These are phyloP conservation scores for Moesziomyces parantarcticus DNA, from an alignment of 1,284 basidiomycete genomes.

Conservation along the genomic window DNA sequence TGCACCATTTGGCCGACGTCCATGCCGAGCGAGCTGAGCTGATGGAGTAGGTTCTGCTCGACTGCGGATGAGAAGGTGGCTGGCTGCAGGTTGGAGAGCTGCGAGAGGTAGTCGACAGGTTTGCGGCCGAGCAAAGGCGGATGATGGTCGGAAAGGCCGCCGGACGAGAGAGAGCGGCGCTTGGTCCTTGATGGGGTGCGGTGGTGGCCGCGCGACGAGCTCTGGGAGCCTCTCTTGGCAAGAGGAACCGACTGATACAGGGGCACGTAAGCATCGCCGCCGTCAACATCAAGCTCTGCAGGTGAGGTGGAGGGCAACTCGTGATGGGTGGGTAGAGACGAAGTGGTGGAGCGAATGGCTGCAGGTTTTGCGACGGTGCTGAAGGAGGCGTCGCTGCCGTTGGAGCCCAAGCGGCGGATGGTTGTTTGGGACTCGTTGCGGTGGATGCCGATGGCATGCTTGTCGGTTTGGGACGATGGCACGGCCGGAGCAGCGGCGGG, in stretches of 20 bases:
- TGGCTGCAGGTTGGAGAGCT: constrained; percentile 78
- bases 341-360: constrained; percentile 26
- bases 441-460: constrained; percentile 51
- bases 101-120: constrained; percentile 74
- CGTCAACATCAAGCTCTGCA: constrained; percentile 3
- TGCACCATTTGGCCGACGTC: constrained; percentile 95
- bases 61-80: constrained; percentile 82
- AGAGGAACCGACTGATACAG: constrained; percentile 37
- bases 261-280: constrained; percentile 17
- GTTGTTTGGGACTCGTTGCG: constrained; percentile 70
- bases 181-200: constrained; percentile 94
- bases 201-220: constrained; percentile 69
- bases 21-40: constrained; percentile 81
- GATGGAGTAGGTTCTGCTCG: constrained; percentile 83
- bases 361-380: constrained; percentile 16
- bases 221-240: constrained; percentile 42
- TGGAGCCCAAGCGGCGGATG: constrained; percentile 63
- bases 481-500: neutral
- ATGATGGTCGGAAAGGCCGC: constrained; percentile 62
- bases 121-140: constrained; percentile 43
- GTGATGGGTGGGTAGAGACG: constrained; percentile 53
- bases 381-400: constrained; percentile 50
- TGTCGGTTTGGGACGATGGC: constrained; percentile 13
- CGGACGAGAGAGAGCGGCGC: constrained; percentile 79
- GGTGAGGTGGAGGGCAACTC: constrained; percentile 27